Evolutionary conservation across 1,139 yeast species (phyloP).

Genomic region (Nakaseomyces uthaithaninus): DNA sequence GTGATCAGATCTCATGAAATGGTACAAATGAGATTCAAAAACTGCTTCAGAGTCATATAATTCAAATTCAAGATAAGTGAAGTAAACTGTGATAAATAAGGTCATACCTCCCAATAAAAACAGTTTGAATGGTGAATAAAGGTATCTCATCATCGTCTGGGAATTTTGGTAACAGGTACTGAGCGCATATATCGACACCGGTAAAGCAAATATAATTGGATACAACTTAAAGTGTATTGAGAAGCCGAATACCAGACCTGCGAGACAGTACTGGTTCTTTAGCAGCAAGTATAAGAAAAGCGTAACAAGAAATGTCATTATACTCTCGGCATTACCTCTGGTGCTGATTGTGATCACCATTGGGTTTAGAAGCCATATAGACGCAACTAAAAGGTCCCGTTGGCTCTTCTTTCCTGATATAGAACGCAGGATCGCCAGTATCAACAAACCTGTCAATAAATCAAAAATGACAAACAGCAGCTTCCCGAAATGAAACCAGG

Average conservation of each 20-base stretch:
- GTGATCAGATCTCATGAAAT: conserved; percentile 76
- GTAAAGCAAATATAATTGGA: conserved; percentile 77
- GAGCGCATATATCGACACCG: conserved; percentile 23
- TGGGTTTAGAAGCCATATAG: conserved; percentile 86
- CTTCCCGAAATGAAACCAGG: conserved; percentile 63
- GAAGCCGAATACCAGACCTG: conserved; percentile 66
- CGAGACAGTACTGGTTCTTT: conserved; percentile 34
- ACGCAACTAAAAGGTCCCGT: conserved; percentile 33
- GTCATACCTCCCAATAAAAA: conserved; percentile 21
- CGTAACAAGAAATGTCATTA: conserved; percentile 72
- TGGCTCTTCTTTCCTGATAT: conserved; percentile 26
- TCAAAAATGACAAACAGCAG: conserved; percentile 69
- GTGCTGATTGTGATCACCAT: conserved; percentile 93
- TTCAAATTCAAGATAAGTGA: conserved; percentile 53
- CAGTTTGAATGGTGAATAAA: conserved; percentile 7
- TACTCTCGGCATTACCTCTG: conserved; percentile 88
- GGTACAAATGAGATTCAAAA: conserved; percentile 76
- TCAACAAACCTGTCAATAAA: conserved; percentile 66
- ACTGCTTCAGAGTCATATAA: conserved; percentile 69
- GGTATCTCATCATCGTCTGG: conserved; percentile 3
- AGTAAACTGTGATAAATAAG: conserved; percentile 37
- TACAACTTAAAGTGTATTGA: conserved; percentile 86
- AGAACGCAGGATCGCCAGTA: conserved; percentile 39
- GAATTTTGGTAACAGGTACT: conserved; percentile 8
- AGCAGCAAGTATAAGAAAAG: conserved; percentile 43